A percentile compares a stretch with the other conserved stretches of the same genome.
phyloP scores from a whole-genome alignment of 1,284 basidiomycete species.

The Leccinum pallidistipes region DNA sequence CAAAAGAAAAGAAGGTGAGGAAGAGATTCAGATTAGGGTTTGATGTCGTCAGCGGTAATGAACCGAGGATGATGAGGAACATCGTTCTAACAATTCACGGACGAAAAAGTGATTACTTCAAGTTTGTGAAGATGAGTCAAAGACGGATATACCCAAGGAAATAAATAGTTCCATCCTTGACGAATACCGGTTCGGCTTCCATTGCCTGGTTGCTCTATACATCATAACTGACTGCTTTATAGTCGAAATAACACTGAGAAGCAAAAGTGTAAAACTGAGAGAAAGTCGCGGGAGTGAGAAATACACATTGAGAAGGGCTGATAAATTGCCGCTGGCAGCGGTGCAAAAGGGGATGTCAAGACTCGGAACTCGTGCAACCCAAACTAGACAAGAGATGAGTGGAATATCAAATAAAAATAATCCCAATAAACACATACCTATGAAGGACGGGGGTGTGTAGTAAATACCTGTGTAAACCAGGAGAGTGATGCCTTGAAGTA shows the following conservation, averaged over 20 bases:
- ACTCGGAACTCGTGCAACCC: neutral
- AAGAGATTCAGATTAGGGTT: neutral
- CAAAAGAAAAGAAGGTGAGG: neutral
- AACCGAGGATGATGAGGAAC: neutral
- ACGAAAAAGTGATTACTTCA: neutral
- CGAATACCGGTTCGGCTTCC: neutral
- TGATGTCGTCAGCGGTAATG: neutral
- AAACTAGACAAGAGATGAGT: neutral
- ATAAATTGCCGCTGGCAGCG: neutral
- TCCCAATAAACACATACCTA: neutral
- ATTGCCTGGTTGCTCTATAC: neutral
- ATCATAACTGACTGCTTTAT: neutral
- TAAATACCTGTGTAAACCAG: neutral
- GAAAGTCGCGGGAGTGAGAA: neutral
- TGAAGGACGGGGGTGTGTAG: neutral
- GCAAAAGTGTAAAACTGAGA: neutral
- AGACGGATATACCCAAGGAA: neutral
- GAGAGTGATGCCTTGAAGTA: neutral
- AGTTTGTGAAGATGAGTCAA: neutral
- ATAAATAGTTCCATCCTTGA: neutral
- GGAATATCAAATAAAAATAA: neutral
- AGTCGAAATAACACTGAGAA: neutral
- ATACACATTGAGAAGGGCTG: neutral
- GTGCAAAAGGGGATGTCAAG: neutral
- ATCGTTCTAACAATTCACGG: neutral